Conservation (phyloP, 768 basidiomycete genomes). For the Mycena maculata region DNA sequence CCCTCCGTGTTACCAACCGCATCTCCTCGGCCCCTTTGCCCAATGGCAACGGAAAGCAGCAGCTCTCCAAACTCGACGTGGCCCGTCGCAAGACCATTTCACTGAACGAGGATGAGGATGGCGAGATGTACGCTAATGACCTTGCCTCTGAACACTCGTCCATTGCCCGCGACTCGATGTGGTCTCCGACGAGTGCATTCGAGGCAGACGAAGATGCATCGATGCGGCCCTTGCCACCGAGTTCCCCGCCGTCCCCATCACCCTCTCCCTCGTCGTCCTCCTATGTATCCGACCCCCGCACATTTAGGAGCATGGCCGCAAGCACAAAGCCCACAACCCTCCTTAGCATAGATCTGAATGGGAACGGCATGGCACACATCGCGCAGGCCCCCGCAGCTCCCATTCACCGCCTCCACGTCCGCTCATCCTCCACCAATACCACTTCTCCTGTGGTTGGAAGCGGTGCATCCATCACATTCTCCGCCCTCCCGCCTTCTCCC, state of each 20-base stretch:
- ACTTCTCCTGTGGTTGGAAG: slow-evolving; percentile 57
- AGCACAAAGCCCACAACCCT: slow-evolving; percentile 96
- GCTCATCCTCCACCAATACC: slow-evolving; percentile 69
- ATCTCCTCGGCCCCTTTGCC: slow-evolving; percentile 59
- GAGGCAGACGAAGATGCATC: slow-evolving; percentile 98
- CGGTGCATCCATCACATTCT: slow-evolving; percentile 78
- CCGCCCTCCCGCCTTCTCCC: slow-evolving; percentile 68
- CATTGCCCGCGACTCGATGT: slow-evolving; percentile 76
- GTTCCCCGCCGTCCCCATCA: slow-evolving; percentile 86
- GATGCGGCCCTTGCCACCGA: slow-evolving; percentile 89
- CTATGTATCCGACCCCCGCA: slow-evolving; percentile 83
- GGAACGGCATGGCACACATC: slow-evolving; percentile 90
- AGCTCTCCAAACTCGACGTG: slow-evolving; percentile 47
- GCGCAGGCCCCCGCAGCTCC: slow-evolving; percentile 84
- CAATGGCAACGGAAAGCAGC: slow-evolving; percentile 40
- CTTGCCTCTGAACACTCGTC: slow-evolving; percentile 65
- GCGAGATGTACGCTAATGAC: slow-evolving; percentile 59
- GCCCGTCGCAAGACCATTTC: slow-evolving; percentile 70
- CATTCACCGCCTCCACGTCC: slow-evolving; percentile 64
- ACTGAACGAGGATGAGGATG: slow-evolving; percentile 68
- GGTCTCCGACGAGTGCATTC: slow-evolving; percentile 79
- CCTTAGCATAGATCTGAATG: slow-evolving; percentile 86
- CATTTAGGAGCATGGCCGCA: slow-evolving; percentile 84
- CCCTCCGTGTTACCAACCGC: slow-evolving; percentile 52
- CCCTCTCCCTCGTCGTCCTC: slow-evolving; percentile 88